Base-by-base conservation (phyloP, 495 filamentous ascomycete species). In the Astrocystis sublimbata region DNA sequence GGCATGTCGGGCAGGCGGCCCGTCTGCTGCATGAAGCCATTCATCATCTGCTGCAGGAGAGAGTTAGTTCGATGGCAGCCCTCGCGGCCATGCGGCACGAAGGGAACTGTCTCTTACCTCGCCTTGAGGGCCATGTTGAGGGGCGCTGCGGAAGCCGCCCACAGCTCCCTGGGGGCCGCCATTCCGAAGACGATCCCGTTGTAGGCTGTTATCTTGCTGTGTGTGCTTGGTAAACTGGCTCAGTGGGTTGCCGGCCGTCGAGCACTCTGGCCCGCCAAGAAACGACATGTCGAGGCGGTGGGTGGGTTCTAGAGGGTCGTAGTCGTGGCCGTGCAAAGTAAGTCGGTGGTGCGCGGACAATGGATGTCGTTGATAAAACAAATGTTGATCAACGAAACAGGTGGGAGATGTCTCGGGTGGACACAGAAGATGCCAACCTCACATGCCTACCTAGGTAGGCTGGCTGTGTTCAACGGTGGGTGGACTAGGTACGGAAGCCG, bases 191-290 rank as follows among this genome's bases (percentile, higher is more conserved):
- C 94, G 81, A 75, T 98, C 94, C 66, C 92, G 84, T 73, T 97
- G 93, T 56, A 97, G 83, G 28, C 89, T 92, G 78, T 93, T 97
- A 79, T 98, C 94, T 79, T 96, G 91, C 68, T 92, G 88, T 54
- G 92, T 89, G 72, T 96, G 91, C 73, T 98, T 98, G 30, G 90
- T 89, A 73, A 98, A 96, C 83, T 97, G 96, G 68, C 89, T 92
- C 60, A 98, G 88, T 57, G 96, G 96, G 76, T 98, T 98, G 69
- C 88, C 92, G 56, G 90, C 92, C 42, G 94, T 97, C 49, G 94
- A 98, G 82, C 94, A 98, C 77, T 98, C 94, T 9, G 70, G 64
- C 65, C 92, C 90, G 66, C 90, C 91, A 64, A 97, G 83, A 73
- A 98, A 97, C 23, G 92, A 96, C 94, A 97, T 97, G 64, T 55